phyloP scores from a whole-genome alignment of 352 stramenopile genomes.

The Pythium insidiosum region DNA sequence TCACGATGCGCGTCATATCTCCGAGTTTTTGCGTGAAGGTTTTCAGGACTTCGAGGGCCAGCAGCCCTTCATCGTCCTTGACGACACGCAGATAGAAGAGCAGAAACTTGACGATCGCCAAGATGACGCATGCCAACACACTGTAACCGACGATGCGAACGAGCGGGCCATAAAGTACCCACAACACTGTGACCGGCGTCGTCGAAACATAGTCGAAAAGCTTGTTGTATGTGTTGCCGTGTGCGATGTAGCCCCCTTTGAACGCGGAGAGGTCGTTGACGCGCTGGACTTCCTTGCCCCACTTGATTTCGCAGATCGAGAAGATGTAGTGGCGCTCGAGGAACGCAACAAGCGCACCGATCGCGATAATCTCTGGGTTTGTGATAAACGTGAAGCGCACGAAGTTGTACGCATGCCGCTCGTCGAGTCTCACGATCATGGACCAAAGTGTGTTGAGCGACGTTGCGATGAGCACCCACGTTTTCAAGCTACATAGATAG shows the following conservation, averaged over 20 bases:
- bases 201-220: background rate
- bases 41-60: too few species aligned
- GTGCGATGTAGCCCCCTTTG: slow-evolving; percentile 4
- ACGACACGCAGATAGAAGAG: background rate
- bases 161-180: slow-evolving; percentile 10
- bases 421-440: slow-evolving; percentile 1
- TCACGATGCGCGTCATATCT: too few species aligned
- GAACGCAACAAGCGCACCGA: slow-evolving; percentile 3
- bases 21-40: too few species aligned
- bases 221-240: slow-evolving; percentile 8
- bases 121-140: background rate
- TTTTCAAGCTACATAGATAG: slow-evolving; percentile 7
- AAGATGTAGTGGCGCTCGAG: slow-evolving; percentile 6
- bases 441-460: slow-evolving; percentile 1
- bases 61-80: background rate
- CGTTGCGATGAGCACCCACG: slow-evolving; percentile 6
- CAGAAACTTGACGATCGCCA: background rate
- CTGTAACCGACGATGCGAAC: slow-evolving; percentile 2
- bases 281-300: slow-evolving; percentile 6
- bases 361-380: slow-evolving; percentile 7
- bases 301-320: slow-evolving; percentile 10
- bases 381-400: slow-evolving; percentile 2
- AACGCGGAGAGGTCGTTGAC: slow-evolving; percentile 10
- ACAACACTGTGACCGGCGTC: background rate
- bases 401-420: slow-evolving; percentile 2